These are phyloP conservation scores for Trametes versicolor DNA, from an alignment of 1,284 basidiomycete species.

Conservation along the genomic window DNA sequence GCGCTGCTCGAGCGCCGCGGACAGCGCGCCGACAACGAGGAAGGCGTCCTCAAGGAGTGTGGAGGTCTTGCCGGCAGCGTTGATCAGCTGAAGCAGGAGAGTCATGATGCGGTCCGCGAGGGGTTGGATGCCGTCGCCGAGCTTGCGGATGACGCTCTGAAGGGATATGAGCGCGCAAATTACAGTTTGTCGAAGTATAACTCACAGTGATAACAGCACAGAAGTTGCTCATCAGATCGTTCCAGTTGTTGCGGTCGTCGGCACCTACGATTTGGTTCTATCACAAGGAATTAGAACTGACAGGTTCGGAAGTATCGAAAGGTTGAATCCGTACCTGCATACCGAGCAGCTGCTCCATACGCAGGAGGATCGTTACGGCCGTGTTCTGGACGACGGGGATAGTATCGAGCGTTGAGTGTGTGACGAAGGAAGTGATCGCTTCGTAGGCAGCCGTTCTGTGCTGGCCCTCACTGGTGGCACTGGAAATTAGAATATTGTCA, in stretches of 20 bases:
- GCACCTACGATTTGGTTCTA: slow-evolving; percentile 94
- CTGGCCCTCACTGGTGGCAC: slow-evolving; percentile 90
- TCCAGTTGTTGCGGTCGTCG: slow-evolving; percentile 99
- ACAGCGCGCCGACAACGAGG: slow-evolving; percentile 92
- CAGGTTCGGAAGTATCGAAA: neutral
- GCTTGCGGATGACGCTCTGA: slow-evolving; percentile 86
- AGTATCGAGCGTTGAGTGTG: slow-evolving; percentile 85
- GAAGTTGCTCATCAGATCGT: slow-evolving; percentile 96
- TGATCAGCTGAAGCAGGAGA: slow-evolving; percentile 86
- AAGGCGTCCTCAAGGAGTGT: slow-evolving; percentile 98
- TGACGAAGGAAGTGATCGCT: slow-evolving; percentile 89
- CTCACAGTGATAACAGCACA: slow-evolving; percentile 90
- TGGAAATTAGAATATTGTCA: slow-evolving; percentile 44
- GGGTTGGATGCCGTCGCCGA: slow-evolving; percentile 86
- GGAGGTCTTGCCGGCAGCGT: slow-evolving; percentile 89
- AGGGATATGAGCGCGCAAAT: slow-evolving; percentile 17
- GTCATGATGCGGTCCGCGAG: slow-evolving; percentile 97
- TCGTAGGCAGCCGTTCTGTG: slow-evolving; percentile 97
- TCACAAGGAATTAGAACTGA: neutral
- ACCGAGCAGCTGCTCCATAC: slow-evolving; percentile 89
- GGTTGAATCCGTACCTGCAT: slow-evolving; percentile 68
- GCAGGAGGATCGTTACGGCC: slow-evolving; percentile 81
- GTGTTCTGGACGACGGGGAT: slow-evolving; percentile 88
- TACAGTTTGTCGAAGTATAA: neutral
- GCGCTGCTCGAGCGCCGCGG: slow-evolving; percentile 83